Evolutionary conservation across 2,329 filamentous ascomycete genomes (phyloP).

Genomic region (Aspergillus proliferans): DNA sequence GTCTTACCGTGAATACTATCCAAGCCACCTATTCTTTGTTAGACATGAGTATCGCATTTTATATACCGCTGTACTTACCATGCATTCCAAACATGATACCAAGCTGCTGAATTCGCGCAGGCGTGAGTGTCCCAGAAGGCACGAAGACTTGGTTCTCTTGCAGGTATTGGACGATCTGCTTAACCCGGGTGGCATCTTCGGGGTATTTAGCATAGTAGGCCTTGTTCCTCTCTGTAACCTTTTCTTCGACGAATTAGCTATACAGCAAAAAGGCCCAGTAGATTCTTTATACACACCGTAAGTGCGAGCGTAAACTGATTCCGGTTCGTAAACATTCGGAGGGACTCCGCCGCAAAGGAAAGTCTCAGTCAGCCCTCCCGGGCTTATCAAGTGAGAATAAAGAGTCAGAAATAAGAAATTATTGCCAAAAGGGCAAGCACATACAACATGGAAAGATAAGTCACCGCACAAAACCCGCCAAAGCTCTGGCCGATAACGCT

Average conservation of each 20-base stretch:
- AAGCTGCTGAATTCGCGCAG: slow-evolving; percentile 67
- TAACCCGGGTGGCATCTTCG: slow-evolving; percentile 65
- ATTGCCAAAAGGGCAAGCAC: slow-evolving; percentile 11
- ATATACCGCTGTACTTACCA: slow-evolving; percentile 36
- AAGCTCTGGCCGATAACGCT: slow-evolving; percentile 85
- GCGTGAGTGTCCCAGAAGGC: slow-evolving; percentile 65
- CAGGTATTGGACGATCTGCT: slow-evolving; percentile 61
- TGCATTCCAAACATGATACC: slow-evolving; percentile 75
- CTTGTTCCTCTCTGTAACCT: slow-evolving; percentile 64
- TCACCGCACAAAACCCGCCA: slow-evolving; percentile 78
- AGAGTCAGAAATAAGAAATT: background rate
- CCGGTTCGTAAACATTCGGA: slow-evolving; percentile 63
- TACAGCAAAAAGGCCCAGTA: background rate
- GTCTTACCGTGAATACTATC: slow-evolving; percentile 60
- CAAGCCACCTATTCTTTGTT: slow-evolving; percentile 51
- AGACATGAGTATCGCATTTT: slow-evolving; percentile 3
- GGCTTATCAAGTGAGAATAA: slow-evolving; percentile 34
- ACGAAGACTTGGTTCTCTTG: slow-evolving; percentile 56
- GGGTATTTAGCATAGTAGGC: slow-evolving; percentile 82
- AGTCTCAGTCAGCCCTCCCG: slow-evolving; percentile 70
- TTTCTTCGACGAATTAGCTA: slow-evolving; percentile 35
- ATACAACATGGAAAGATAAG: slow-evolving; percentile 71
- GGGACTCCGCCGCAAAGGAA: slow-evolving; percentile 82
- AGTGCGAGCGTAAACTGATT: slow-evolving; percentile 67
- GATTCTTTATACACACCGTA: slow-evolving; percentile 43